phyloP scores from a whole-genome alignment of 2,329 filamentous ascomycete species.

The Fusarium bulbicola region DNA sequence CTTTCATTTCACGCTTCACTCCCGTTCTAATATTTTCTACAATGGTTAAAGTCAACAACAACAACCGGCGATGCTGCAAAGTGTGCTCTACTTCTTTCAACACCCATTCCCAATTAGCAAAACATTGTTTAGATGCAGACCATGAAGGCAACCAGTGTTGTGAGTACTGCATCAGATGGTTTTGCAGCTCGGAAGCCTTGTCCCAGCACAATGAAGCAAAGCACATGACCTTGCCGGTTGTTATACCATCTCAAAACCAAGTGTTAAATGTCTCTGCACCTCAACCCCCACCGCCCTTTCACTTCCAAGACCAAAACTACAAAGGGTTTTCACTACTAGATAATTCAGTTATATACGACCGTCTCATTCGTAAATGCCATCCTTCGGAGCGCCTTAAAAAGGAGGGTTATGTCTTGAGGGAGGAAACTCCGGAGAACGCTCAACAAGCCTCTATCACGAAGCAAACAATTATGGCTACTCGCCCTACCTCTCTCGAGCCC shows the following conservation, averaged over 20 bases:
- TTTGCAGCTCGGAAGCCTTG: neutral
- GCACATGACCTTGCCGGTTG: neutral
- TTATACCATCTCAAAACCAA: neutral
- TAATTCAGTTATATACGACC: neutral
- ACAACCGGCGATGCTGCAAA: neutral
- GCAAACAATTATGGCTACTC: neutral
- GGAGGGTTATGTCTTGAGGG: neutral
- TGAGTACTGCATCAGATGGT: neutral
- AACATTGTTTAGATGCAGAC: neutral
- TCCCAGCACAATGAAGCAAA: neutral
- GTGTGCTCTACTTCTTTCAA: neutral
- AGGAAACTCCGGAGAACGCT: too few species aligned
- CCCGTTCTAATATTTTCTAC: rapidly evolving
- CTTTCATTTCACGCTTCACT: rapidly evolving
- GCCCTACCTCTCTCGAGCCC: neutral
- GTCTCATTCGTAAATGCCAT: neutral
- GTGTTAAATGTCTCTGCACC: rapidly evolving
- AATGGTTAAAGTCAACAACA: neutral
- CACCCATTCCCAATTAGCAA: neutral
- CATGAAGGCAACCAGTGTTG: conserved; percentile 3
- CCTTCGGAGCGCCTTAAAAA: neutral
- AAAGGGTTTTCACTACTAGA: neutral
- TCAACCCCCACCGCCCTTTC: neutral
- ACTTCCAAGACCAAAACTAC: neutral
- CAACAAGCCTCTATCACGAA: neutral